Evolutionary conservation across 1,284 basidiomycete genomes (phyloP).

Genomic region (Ustilago vetiveriae): DNA sequence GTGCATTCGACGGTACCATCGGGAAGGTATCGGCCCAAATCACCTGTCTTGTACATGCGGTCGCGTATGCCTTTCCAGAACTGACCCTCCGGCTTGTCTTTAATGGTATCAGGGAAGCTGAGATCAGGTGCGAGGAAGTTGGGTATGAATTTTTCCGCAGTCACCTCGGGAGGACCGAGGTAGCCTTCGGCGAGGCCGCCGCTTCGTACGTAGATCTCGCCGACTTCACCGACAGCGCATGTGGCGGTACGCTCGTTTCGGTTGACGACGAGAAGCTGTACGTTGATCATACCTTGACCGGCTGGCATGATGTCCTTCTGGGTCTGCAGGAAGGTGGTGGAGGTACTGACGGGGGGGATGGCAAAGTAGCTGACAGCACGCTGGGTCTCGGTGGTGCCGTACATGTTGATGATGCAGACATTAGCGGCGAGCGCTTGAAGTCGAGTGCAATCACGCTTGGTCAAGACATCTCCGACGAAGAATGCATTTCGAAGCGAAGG

Average conservation of each 20-base stretch:
- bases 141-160: slow-evolving; percentile 72
- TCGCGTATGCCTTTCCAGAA: slow-evolving; percentile 96
- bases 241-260: slow-evolving; percentile 85
- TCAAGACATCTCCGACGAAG: slow-evolving; percentile 99
- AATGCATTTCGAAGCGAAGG: slow-evolving; percentile 89
- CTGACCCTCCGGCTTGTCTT: slow-evolving; percentile 56
- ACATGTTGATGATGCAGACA: slow-evolving; percentile 95
- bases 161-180: slow-evolving; percentile 79
- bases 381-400: slow-evolving; percentile 99
- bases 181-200: slow-evolving; percentile 97
- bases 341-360: slow-evolving; percentile 84
- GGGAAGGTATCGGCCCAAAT: slow-evolving; percentile 92
- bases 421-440: slow-evolving; percentile 92
- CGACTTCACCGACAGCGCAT: slow-evolving; percentile 95
- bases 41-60: slow-evolving; percentile 96
- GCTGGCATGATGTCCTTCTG: slow-evolving; percentile 99
- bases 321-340: slow-evolving; percentile 88
- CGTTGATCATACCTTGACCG: slow-evolving; percentile 96
- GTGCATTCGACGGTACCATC: slow-evolving; percentile 96
- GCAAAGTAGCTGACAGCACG: slow-evolving; percentile 97
- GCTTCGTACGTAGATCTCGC: slow-evolving; percentile 97
- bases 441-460: slow-evolving; percentile 96
- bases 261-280: slow-evolving; percentile 97
- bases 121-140: slow-evolving; percentile 64
- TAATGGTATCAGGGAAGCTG: slow-evolving; percentile 56